phyloP scores from a whole-genome alignment of 495 filamentous ascomycete species.

The Aspergillus indologenus region DNA sequence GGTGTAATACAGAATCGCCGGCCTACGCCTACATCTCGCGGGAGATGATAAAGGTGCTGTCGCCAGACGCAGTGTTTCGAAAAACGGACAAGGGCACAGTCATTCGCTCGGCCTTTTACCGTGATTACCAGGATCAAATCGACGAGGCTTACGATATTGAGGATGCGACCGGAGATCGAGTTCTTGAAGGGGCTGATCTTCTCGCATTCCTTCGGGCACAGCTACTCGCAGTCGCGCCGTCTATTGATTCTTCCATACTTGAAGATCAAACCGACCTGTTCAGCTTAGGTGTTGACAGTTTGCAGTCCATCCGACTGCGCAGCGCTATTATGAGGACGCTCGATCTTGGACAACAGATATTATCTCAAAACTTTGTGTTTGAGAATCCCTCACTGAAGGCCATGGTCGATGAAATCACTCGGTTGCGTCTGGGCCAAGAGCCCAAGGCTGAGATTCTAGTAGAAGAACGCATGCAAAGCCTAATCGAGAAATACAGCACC shows the following conservation, averaged over 20 bases:
- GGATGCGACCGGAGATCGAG: conserved; percentile 13
- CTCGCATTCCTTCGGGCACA: conserved; percentile 17
- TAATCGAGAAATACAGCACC: conserved; percentile 34
- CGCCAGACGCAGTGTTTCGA: conserved; percentile 39
- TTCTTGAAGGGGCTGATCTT: conserved; percentile 17
- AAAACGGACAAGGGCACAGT: conserved; percentile 51
- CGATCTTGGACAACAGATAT: conserved; percentile 25
- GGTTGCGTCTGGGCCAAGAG: conserved; percentile 8
- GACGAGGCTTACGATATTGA: conserved; percentile 37
- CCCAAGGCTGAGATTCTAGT: conserved; percentile 18
- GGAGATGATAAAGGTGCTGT: conserved; percentile 46
- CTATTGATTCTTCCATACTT: conserved; percentile 17
- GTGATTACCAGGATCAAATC: conserved; percentile 40
- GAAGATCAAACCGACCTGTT: conserved; percentile 42
- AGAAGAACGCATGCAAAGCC: conserved; percentile 19
- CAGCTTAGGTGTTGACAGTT: conserved; percentile 47
- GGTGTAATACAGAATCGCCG: conserved; percentile 39
- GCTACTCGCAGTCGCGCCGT: conserved; percentile 16
- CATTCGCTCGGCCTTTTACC: conserved; percentile 49
- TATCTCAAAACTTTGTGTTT: conserved; percentile 42
- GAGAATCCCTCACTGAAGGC: conserved; percentile 35
- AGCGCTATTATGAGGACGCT: conserved; percentile 29
- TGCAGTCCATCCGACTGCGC: conserved; percentile 46
- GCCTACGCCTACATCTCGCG: conserved; percentile 48
- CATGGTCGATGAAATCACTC: conserved; percentile 23